Conservation (phyloP, 1,139 yeast species). For the Spencermartinsiella ligniputridi region DNA sequence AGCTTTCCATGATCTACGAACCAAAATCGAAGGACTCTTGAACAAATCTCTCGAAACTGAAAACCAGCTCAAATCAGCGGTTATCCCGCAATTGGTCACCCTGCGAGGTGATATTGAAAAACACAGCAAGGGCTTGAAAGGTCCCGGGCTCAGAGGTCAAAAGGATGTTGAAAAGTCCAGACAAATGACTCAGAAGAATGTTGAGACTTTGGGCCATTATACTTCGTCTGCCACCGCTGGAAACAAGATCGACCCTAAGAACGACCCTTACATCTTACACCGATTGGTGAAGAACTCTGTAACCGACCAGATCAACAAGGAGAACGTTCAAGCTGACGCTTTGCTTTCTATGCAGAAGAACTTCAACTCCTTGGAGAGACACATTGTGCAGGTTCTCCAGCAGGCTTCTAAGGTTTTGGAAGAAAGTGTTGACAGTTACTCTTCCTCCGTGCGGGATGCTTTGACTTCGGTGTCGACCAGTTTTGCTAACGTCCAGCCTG, state of each 20-base stretch:
- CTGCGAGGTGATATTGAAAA: slow-evolving; percentile 37
- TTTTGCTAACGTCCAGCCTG: slow-evolving; percentile 35
- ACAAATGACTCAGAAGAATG: slow-evolving; percentile 32
- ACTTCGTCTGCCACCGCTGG: slow-evolving; percentile 27
- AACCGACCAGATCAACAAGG: slow-evolving; percentile 41
- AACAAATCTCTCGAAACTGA: slow-evolving; percentile 35
- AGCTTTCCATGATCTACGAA: slow-evolving; percentile 32
- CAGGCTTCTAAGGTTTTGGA: slow-evolving; percentile 35
- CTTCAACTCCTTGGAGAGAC: slow-evolving; percentile 41
- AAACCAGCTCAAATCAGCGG: slow-evolving; percentile 28
- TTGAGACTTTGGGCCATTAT: slow-evolving; percentile 36
- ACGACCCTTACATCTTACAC: slow-evolving; percentile 45
- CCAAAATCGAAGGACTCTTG: slow-evolving; percentile 31
- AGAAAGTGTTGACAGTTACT: slow-evolving; percentile 30
- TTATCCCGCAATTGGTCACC: slow-evolving; percentile 35
- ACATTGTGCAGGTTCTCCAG: slow-evolving; percentile 41
- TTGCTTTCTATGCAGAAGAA: slow-evolving; percentile 40
- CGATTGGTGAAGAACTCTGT: slow-evolving; percentile 37
- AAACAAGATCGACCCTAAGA: slow-evolving; percentile 35
- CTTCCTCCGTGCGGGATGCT: slow-evolving; percentile 28
- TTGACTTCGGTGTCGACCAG: slow-evolving; percentile 31
- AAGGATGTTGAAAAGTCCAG: slow-evolving; percentile 39
- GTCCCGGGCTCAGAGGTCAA: slow-evolving; percentile 33
- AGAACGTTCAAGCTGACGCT: slow-evolving; percentile 43
- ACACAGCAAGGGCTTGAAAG: slow-evolving; percentile 37